A percentile compares a stretch with the other conserved stretches of the same genome.
These are phyloP conservation scores for Hirschioporus abietinus DNA, from an alignment of 768 basidiomycete genomes.

Conservation along the genomic window DNA sequence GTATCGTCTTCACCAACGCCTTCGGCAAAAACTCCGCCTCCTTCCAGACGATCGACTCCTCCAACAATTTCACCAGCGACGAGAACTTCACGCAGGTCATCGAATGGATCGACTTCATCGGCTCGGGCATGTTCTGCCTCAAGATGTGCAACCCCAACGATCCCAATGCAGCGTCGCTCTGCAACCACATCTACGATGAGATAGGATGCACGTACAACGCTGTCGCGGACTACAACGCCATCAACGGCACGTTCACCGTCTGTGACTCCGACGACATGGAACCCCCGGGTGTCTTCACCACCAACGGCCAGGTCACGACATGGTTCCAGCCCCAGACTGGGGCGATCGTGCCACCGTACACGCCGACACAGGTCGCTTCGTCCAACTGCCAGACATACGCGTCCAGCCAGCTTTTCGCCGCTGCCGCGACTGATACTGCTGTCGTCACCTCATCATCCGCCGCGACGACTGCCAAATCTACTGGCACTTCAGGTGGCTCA, in stretches of 20 bases:
- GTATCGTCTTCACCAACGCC: slow-evolving; percentile 30
- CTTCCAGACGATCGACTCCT: slow-evolving; percentile 5
- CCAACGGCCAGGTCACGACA: slow-evolving; percentile 10
- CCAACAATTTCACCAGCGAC: slow-evolving; percentile 3
- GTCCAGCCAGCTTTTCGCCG: slow-evolving; percentile 11
- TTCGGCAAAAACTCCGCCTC: slow-evolving; percentile 8
- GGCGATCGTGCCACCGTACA: slow-evolving; percentile 10
- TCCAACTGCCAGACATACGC: slow-evolving; percentile 13
- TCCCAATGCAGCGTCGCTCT: slow-evolving; percentile 12
- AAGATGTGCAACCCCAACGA: slow-evolving; percentile 15
- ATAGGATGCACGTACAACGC: slow-evolving; percentile 15
- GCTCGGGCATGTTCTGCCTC: slow-evolving; percentile 13
- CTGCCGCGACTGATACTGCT: slow-evolving; percentile 6
- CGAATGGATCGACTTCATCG: slow-evolving; percentile 16
- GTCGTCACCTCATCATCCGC: slow-evolving; percentile 1
- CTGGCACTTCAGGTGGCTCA: slow-evolving; percentile 1
- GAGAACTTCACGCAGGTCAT: slow-evolving; percentile 10
- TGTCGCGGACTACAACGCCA: slow-evolving; percentile 12
- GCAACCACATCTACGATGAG: slow-evolving; percentile 15
- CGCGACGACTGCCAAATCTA: background rate
- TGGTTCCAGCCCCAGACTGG: slow-evolving; percentile 12
- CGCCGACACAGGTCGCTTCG: slow-evolving; percentile 7
- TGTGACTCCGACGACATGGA: slow-evolving; percentile 14
- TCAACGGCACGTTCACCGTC: slow-evolving; percentile 14
- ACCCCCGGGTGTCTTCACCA: slow-evolving; percentile 14